Percentiles rank a stretch among this genome's conserved stretches.
Conservation (phyloP, 768 basidiomycete genomes). For the Phylloporus arenicola region DNA sequence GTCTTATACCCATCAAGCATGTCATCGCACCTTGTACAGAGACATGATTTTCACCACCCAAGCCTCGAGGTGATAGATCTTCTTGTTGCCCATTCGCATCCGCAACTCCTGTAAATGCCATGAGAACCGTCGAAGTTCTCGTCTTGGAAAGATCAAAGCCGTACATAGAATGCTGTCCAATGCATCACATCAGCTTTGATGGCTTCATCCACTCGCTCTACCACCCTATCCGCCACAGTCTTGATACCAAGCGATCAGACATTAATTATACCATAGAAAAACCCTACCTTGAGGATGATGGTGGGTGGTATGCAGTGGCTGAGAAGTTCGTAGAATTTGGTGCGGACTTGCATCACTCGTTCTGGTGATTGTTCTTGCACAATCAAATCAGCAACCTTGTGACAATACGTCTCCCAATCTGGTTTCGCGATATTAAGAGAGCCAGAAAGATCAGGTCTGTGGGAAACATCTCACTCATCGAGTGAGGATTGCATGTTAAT, state of each 20-base stretch:
- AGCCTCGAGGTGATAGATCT: conserved; percentile 96
- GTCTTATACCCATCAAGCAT: background rate
- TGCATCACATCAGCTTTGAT: conserved; percentile 93
- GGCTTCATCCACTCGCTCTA: conserved; percentile 83
- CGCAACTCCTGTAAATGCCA: conserved; percentile 66
- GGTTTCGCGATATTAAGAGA: conserved; percentile 85
- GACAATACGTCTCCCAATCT: conserved; percentile 99
- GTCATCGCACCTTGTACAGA: conserved; percentile 61
- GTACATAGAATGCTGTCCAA: conserved; percentile 94
- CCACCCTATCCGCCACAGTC: conserved; percentile 88
- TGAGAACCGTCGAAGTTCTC: background rate
- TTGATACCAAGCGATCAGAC: conserved; percentile 27
- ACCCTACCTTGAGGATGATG: conserved; percentile 77
- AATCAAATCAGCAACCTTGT: conserved; percentile 87
- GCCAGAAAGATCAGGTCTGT: conserved; percentile 77
- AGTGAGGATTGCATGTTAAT: background rate
- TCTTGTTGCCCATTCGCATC: conserved; percentile 89
- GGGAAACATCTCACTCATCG: conserved; percentile 1
- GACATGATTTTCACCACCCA: conserved; percentile 98
- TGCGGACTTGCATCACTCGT: conserved; percentile 85
- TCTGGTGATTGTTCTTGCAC: conserved; percentile 85
- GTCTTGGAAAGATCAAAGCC: conserved; percentile 23
- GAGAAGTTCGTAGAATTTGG: conserved; percentile 90
- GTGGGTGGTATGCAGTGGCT: conserved; percentile 97
- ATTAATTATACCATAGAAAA: background rate